Conservation (phyloP, 1,139 yeast genomes). For the Lodderomyces pseudojiufengensis region DNA sequence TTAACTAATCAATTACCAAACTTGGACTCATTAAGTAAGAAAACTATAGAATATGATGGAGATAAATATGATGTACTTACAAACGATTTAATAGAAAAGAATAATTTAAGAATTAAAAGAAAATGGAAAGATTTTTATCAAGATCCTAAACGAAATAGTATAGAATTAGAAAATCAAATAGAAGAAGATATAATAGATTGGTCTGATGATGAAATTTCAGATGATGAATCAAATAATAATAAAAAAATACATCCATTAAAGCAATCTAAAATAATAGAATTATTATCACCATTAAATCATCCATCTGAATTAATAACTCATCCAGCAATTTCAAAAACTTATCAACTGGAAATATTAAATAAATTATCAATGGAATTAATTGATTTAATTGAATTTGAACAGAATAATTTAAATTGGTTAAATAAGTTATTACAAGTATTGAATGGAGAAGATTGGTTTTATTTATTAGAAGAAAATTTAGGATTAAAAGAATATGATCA, state of each 20-base stretch:
- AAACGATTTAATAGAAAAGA: conserved; percentile 31
- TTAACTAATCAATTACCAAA: conserved; percentile 17
- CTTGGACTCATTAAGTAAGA: conserved; percentile 26
- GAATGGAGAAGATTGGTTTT: conserved; percentile 81
- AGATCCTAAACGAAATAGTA: conserved; percentile 24
- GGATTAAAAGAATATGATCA: conserved; percentile 71
- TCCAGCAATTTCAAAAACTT: conserved; percentile 67
- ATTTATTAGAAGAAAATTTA: conserved; percentile 59
- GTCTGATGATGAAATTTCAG: conserved; percentile 20
- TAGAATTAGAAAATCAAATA: conserved; percentile 33
- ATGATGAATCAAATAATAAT: conserved; percentile 22
- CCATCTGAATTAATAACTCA: conserved; percentile 78
- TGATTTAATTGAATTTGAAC: conserved; percentile 76
- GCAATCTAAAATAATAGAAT: conserved; percentile 42
- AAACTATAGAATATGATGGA: conserved; percentile 43
- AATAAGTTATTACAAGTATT: conserved; percentile 71
- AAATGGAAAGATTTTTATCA: conserved; percentile 28
- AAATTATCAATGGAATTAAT: conserved; percentile 68
- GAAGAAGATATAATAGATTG: conserved; percentile 20
- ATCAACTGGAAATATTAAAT: conserved; percentile 45
- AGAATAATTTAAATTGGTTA: conserved; percentile 65
- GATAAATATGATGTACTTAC: conserved; percentile 37
- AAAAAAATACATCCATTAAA: conserved; percentile 34
- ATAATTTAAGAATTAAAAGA: conserved; percentile 29
- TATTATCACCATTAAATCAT: conserved; percentile 73